Conservation (phyloP, 768 basidiomycete species). For the Kwoniella dendrophila region DNA sequence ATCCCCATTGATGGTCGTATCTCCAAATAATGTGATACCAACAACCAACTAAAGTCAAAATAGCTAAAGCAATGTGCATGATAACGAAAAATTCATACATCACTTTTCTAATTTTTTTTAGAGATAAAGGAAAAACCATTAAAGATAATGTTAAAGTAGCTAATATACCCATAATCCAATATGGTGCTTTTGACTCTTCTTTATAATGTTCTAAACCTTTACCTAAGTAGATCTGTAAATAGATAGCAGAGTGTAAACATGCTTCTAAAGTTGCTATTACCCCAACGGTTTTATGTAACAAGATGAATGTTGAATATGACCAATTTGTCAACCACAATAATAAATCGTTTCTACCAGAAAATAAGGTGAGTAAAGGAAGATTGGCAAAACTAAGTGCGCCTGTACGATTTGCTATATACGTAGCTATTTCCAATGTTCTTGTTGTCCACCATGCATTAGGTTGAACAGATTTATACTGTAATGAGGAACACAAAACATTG, state of each 20-base stretch:
- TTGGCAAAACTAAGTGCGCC: conserved; percentile 21
- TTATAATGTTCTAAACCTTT: conserved; percentile 3
- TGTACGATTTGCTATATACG: conserved; percentile 23
- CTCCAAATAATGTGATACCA: conserved; percentile 24
- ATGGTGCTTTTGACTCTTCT: background rate
- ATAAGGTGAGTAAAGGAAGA: conserved; percentile 25
- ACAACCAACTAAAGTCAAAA: conserved; percentile 18
- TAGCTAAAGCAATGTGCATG: conserved; percentile 20
- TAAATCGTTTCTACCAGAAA: conserved; percentile 29
- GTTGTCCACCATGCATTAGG: conserved; percentile 23
- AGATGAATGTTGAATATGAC: conserved; percentile 26
- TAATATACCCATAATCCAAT: conserved; percentile 28
- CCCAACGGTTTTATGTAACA: conserved; percentile 23
- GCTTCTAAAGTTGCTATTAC: conserved; percentile 13
- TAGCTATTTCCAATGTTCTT: conserved; percentile 7
- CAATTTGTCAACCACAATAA: conserved; percentile 28
- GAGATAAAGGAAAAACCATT: conserved; percentile 12
- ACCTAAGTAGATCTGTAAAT: background rate
- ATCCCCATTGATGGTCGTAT: conserved; percentile 19
- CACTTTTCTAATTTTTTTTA: conserved; percentile 6
- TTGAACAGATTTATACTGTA: conserved; percentile 10
- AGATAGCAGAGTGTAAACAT: conserved; percentile 9
- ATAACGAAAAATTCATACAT: conserved; percentile 28
- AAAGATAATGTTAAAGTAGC: conserved; percentile 15
- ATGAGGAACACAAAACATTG: background rate